These are phyloP conservation scores for Neurospora intermedia DNA, from an alignment of 495 filamentous ascomycete species.

Conservation along the genomic window DNA sequence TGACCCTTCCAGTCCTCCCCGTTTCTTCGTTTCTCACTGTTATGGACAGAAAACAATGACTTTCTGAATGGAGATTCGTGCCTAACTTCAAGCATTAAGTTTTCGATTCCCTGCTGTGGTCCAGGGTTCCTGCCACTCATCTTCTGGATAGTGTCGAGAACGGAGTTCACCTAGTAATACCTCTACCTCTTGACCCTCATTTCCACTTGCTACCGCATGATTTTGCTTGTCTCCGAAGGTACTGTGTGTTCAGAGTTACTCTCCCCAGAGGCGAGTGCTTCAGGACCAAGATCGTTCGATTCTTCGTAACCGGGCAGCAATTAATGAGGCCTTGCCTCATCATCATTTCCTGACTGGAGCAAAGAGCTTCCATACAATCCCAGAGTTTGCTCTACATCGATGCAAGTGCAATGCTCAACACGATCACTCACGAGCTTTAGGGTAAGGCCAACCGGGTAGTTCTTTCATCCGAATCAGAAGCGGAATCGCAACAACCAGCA, in stretches of 20 bases:
- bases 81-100: neutral
- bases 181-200: neutral
- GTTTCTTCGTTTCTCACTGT: neutral
- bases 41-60: neutral
- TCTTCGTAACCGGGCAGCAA: neutral
- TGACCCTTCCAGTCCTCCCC: neutral
- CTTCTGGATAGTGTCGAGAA: neutral
- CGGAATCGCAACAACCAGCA: neutral
- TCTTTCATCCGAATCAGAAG: neutral
- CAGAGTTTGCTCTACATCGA: neutral
- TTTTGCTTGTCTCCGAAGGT: neutral
- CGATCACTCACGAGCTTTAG: neutral
- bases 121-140: neutral
- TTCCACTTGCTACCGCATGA: neutral
- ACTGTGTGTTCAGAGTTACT: neutral
- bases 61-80: neutral
- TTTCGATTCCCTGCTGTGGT: neutral
- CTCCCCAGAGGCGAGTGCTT: neutral
- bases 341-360: neutral
- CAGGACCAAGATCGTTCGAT: neutral
- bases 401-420: neutral
- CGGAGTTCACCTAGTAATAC: neutral
- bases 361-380: neutral
- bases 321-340: neutral
- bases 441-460: neutral